A percentile compares a stretch with the other conserved stretches of the same genome.
Conservation (phyloP, 2,329 filamentous ascomycete genomes). For the Aspergillus awamori region DNA sequence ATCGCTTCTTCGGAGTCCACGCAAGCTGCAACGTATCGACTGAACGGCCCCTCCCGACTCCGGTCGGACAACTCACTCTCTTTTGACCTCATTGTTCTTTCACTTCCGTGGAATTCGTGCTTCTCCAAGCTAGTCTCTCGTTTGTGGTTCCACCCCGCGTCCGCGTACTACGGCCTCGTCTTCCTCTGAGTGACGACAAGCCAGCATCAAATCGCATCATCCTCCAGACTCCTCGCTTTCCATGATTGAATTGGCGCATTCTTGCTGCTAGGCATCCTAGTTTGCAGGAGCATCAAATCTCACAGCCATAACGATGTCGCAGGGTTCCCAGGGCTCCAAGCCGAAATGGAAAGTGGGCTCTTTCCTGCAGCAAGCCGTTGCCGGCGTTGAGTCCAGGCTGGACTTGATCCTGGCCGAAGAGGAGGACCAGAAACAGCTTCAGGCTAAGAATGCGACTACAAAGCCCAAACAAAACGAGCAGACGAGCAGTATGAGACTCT, state of each 20-base stretch:
- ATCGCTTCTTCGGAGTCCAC: conserved; percentile 22
- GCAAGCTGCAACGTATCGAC: conserved; percentile 16
- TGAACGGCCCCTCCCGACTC: background rate
- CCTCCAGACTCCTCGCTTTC: conserved; percentile 11
- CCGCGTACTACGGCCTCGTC: conserved; percentile 5
- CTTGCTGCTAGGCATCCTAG: conserved; percentile 18
- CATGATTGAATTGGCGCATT: conserved; percentile 14
- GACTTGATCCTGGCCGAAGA: conserved; percentile 89
- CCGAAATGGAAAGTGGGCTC: conserved; percentile 69
- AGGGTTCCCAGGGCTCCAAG: conserved; percentile 48
- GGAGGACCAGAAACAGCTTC: conserved; percentile 34
- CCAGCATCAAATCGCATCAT: conserved; percentile 14
- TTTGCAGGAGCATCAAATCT: background rate
- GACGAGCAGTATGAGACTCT: conserved; percentile 34
- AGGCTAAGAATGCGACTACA: conserved; percentile 28
- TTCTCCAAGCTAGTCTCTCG: conserved; percentile 7
- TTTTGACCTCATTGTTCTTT: background rate
- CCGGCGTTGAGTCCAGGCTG: conserved; percentile 88
- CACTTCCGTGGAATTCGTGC: conserved; percentile 8
- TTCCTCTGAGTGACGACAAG: conserved; percentile 18
- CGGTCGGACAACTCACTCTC: background rate
- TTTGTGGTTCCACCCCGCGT: conserved; percentile 5
- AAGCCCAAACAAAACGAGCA: conserved; percentile 43
- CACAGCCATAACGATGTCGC: conserved; percentile 32
- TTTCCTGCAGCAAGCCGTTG: conserved; percentile 86